Conservation (phyloP, 192 early-diverging fungal genomes). For the Rhizophagus sp. region DNA sequence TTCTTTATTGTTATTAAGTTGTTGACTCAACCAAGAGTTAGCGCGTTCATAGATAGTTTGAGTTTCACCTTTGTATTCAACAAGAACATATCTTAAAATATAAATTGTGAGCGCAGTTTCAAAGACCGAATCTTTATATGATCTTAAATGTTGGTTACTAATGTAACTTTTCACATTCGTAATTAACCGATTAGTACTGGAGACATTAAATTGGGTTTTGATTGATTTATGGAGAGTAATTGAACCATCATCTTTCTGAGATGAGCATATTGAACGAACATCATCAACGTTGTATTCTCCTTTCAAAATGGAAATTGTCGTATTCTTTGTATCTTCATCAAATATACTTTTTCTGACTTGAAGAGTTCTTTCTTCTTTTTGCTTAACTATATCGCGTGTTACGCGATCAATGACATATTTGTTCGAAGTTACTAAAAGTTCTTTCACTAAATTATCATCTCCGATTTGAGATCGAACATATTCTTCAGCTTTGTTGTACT, state of each 20-base stretch:
- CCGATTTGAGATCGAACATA: neutral
- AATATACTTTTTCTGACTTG: neutral
- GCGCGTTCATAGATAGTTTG: neutral
- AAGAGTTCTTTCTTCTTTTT: neutral
- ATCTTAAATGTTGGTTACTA: neutral
- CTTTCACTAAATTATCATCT: neutral
- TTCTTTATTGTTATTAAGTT: neutral
- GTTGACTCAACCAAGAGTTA: neutral
- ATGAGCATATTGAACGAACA: neutral
- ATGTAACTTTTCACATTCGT: neutral
- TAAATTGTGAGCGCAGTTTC: neutral
- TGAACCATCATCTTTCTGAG: conserved; percentile 4
- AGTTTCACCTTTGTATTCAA: neutral
- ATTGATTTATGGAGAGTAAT: neutral
- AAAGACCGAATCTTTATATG: neutral
- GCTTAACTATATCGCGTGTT: neutral
- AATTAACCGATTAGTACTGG: neutral
- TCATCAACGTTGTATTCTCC: neutral
- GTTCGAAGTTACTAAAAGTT: neutral
- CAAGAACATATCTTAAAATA: neutral
- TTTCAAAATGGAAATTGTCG: neutral
- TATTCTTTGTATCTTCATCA: neutral
- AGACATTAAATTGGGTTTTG: neutral
- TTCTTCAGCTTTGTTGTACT: neutral
- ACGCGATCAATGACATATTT: neutral